These are phyloP conservation scores for Xylariaceae sp. DNA, from an alignment of 2,329 filamentous ascomycete genomes.

Conservation along the genomic window DNA sequence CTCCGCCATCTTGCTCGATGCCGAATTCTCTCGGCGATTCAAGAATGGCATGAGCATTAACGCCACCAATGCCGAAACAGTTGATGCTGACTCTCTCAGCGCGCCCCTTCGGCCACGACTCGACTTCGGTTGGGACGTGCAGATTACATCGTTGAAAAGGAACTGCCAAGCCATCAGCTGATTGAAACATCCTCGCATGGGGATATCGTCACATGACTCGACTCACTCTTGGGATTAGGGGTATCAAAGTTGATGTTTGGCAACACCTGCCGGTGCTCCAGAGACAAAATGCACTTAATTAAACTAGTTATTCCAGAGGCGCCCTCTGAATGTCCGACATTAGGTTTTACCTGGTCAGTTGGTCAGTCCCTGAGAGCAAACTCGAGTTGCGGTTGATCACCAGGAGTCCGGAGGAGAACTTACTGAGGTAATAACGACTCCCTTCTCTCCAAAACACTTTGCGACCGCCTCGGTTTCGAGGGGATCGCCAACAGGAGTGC, in stretches of 20 bases:
- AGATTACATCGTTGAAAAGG: slow-evolving; percentile 21
- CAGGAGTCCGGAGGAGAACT: background rate
- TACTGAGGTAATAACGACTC: slow-evolving; percentile 21
- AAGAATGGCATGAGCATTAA: slow-evolving; percentile 20
- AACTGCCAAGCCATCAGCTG: background rate
- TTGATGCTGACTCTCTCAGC: slow-evolving; percentile 29
- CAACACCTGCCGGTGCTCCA: slow-evolving; percentile 28
- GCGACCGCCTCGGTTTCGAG: slow-evolving; percentile 25
- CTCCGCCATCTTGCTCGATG: slow-evolving; percentile 16
- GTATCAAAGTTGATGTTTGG: slow-evolving; percentile 27
- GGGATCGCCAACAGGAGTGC: slow-evolving; percentile 25
- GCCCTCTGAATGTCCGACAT: slow-evolving; percentile 28
- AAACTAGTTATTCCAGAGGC: slow-evolving; percentile 28
- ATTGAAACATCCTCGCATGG: background rate
- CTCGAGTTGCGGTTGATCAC: background rate
- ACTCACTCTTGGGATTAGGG: slow-evolving; percentile 18
- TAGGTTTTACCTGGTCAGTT: slow-evolving; percentile 18
- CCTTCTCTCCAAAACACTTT: slow-evolving; percentile 2
- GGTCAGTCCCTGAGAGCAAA: background rate
- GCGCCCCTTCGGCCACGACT: slow-evolving; percentile 20
- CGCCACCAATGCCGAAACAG: slow-evolving; percentile 34
- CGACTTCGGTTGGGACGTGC: slow-evolving; percentile 20
- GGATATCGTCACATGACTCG: background rate
- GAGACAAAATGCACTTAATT: slow-evolving; percentile 30
- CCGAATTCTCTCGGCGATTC: slow-evolving; percentile 25